Percentiles rank a stretch among this genome's conserved stretches.
Conservation (phyloP, 148 eudicot species). For the Rhododendron molle region DNA sequence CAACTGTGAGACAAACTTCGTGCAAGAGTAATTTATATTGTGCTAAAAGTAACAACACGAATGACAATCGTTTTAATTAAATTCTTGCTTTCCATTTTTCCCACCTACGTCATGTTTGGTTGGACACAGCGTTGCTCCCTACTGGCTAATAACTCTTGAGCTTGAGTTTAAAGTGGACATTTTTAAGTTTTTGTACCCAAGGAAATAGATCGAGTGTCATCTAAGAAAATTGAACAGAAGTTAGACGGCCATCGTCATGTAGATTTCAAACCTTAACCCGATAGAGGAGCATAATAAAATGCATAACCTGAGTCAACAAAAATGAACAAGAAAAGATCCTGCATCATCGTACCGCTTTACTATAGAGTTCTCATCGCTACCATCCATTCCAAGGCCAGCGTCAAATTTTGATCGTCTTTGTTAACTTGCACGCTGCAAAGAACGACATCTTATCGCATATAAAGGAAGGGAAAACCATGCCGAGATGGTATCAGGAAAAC, state of each 20-base stretch:
- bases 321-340: not conserved
- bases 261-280: not conserved
- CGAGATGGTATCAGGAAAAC: not conserved
- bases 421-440: conserved; percentile 47
- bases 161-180: not conserved
- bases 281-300: not conserved
- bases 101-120: not conserved
- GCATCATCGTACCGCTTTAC: conserved; percentile 54
- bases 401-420: conserved; percentile 46
- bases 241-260: not conserved
- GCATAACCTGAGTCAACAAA: not conserved
- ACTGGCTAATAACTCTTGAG: not conserved
- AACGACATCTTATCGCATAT: not conserved
- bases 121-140: not conserved
- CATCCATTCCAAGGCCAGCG: conserved; percentile 78
- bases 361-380: conserved; percentile 47
- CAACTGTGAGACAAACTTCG: not conserved
- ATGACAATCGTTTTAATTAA: not conserved
- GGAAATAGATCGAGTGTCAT: not conserved
- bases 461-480: not conserved
- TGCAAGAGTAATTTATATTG: not conserved
- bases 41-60: not conserved
- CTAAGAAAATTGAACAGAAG: not conserved
- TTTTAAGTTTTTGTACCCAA: not conserved
- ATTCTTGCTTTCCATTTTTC: not conserved